These are phyloP conservation scores for Penicillium vulpinum DNA, from an alignment of 2,329 filamentous ascomycete genomes.

Conservation along the genomic window DNA sequence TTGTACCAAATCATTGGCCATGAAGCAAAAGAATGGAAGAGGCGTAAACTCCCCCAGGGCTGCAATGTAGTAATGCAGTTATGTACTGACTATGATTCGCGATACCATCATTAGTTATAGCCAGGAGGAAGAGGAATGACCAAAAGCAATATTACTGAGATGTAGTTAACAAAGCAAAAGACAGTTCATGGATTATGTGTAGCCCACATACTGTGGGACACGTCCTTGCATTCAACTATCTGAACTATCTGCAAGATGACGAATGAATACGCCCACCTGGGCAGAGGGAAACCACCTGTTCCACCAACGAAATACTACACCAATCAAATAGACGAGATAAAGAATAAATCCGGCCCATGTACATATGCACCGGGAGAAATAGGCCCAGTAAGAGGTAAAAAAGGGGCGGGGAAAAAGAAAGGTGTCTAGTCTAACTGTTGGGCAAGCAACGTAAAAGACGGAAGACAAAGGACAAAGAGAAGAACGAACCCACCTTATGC, in stretches of 20 bases:
- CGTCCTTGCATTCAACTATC: slow-evolving; percentile 11
- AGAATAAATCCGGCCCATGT: slow-evolving; percentile 5
- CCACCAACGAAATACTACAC: slow-evolving; percentile 14
- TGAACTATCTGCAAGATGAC: slow-evolving; percentile 20
- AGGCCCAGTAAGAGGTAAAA: slow-evolving; percentile 6
- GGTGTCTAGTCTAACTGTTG: slow-evolving; percentile 12
- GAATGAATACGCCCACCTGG: slow-evolving; percentile 11
- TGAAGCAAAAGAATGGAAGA: too few relatives aligned
- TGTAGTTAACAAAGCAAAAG: neutral
- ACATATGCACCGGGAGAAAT: slow-evolving; percentile 5
- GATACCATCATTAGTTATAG: neutral
- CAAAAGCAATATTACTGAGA: neutral
- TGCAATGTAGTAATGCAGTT: too few relatives aligned
- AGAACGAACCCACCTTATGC: slow-evolving; percentile 40
- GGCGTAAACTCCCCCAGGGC: too few relatives aligned
- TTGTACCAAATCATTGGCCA: too few relatives aligned
- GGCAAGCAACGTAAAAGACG: slow-evolving; percentile 19
- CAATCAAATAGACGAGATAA: slow-evolving; percentile 10
- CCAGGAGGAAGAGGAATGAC: neutral
- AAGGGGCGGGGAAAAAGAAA: slow-evolving; percentile 3
- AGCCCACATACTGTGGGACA: slow-evolving; percentile 9
- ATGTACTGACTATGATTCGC: too few relatives aligned
- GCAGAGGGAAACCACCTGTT: neutral
- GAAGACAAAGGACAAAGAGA: slow-evolving; percentile 12
- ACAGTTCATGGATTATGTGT: neutral